Percentiles rank a stretch among this genome's conserved stretches.
Evolutionary conservation across 768 basidiomycete genomes (phyloP).

Genomic region (Nidularia sp.): DNA sequence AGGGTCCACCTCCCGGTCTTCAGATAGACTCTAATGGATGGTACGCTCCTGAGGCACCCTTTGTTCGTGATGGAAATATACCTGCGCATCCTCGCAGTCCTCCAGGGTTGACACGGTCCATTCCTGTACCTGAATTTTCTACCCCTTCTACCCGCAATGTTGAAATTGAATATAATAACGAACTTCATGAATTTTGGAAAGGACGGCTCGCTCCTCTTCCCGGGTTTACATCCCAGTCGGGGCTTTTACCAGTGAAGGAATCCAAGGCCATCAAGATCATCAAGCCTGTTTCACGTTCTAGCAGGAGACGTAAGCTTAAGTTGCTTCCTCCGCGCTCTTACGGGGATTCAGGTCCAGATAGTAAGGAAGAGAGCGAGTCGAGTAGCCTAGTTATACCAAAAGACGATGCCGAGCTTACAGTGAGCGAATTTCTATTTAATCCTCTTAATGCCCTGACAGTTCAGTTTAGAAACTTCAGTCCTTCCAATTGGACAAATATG

Average conservation of each 20-base stretch:
- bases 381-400: neutral
- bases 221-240: slow-evolving; percentile 29
- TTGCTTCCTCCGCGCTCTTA: neutral
- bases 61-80: too few relatives aligned
- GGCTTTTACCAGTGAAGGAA: slow-evolving; percentile 21
- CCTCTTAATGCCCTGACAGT: too few relatives aligned
- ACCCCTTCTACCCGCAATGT: neutral
- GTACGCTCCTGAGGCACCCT: too few relatives aligned
- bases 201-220: slow-evolving; percentile 39
- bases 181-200: slow-evolving; percentile 34
- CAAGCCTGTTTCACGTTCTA: slow-evolving; percentile 8
- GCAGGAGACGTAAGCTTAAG: slow-evolving; percentile 6
- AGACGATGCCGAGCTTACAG: neutral
- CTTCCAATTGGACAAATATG: slow-evolving; percentile 40
- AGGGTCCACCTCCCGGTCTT: too few relatives aligned
- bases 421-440: too few relatives aligned
- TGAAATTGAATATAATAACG: slow-evolving; percentile 3
- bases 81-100: too few relatives aligned
- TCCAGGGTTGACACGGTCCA: neutral
- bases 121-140: neutral
- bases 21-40: too few relatives aligned
- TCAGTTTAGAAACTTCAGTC: neutral
- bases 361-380: neutral
- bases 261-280: slow-evolving; percentile 7
- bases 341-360: neutral